Evolutionary conservation across 75 land plant genomes (phyloP), one percentile per base, ranked within the genome.

Genomic region (Pinus tabuliformis): DNA sequence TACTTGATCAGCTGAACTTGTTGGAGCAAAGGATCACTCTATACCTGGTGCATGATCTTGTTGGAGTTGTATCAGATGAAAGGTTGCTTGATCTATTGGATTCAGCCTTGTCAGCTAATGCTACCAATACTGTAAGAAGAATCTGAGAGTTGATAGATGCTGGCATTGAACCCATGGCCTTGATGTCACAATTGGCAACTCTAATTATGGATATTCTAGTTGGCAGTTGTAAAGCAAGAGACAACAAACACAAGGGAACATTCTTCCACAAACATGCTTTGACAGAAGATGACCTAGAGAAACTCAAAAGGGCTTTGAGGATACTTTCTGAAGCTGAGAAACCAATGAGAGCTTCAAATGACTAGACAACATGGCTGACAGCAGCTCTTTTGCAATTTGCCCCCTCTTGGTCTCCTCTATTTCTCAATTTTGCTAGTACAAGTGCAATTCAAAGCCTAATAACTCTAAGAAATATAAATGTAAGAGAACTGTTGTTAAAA

Each of bases 271-370:
- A 75, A 62, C 75, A 75, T 58, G 45, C 76, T 58, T 75, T 84
- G n/a, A 65, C 78, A 60, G 78, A 77, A 73, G 79, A 54, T 58
- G 85, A 71, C 14, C 36, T 78, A 22, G 73, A 81, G 42, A 84
- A 60, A 60, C 76, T 84, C 14, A 74, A 77, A 30, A 36, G 78
- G 15, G 86, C 80, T 18, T 45, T 84, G 78, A 77, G 59, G 52
- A 78, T 80, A 33, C 82, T 84, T 16, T 82, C 76, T 73, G 80
- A 84, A 73, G 81, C 86, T 17, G 84, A 84, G 49, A 84, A 81
- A 62, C 86, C 78, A 64, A 56, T 84, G 20, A 77, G 83, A 72
- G 59, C 76, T 59, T 73, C 84, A 37, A 84, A 77, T 73, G 75
- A 84, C 28, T 66, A 57, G n/a, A 42, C 84, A 26, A 84, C 84